Evolutionary conservation across 805 yeast genomes (phyloP).

Genomic region (Suhomyces kilbournensis): DNA sequence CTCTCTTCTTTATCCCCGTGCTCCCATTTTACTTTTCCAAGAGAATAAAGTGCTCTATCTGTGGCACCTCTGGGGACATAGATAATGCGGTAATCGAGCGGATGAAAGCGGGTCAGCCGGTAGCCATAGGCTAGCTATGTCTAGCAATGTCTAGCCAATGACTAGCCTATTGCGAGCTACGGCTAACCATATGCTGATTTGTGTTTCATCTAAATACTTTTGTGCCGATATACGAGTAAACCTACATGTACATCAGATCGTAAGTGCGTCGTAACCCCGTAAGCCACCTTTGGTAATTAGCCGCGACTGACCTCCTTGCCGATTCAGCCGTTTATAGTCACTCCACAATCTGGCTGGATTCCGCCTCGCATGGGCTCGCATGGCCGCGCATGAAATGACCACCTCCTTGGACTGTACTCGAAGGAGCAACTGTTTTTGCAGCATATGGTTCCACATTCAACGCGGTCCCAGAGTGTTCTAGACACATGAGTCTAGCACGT

Average conservation of each 20-base stretch:
- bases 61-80: constrained; percentile 42
- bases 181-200: not conserved
- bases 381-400: not conserved
- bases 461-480: not conserved
- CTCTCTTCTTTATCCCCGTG: constrained; percentile 53
- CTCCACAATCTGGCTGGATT: not conserved
- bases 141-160: too few relatives aligned
- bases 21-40: constrained; percentile 53
- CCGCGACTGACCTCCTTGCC: not conserved
- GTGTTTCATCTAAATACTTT: not conserved
- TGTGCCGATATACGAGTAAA: too few relatives aligned
- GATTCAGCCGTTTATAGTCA: not conserved
- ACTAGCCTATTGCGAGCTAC: not conserved
- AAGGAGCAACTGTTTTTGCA: not conserved
- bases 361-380: too few relatives aligned
- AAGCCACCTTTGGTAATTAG: not conserved
- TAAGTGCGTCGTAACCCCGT: not conserved
- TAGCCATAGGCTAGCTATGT: constrained; percentile 27
- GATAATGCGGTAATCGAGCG: constrained; percentile 20
- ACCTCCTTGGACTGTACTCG: too few relatives aligned
- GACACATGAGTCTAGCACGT: too few relatives aligned
- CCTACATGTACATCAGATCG: too few relatives aligned
- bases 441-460: not conserved
- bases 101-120: constrained; percentile 32
- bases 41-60: constrained; percentile 48